Percentiles rank a stretch among this genome's conserved stretches.
phyloP scores from a whole-genome alignment of 2,329 filamentous ascomycete genomes.

The Colletotrichum eleusines region DNA sequence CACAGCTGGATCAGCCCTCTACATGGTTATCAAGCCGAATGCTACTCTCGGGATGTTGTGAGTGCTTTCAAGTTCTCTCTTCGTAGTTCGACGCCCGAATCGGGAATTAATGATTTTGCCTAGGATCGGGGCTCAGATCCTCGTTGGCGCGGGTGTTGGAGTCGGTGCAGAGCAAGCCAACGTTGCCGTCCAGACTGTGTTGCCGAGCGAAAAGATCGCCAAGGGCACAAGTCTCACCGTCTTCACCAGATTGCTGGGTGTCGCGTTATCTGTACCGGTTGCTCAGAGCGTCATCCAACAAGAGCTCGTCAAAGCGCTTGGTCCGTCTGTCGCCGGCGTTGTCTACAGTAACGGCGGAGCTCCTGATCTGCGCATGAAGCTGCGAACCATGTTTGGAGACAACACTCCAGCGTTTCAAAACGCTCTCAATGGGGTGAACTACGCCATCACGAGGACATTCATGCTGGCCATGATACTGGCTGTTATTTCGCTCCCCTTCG shows the following conservation, averaged over 20 bases:
- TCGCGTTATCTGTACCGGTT: conserved; percentile 63
- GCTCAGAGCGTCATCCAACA: conserved; percentile 65
- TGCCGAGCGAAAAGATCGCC: conserved; percentile 57
- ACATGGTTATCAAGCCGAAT: neutral
- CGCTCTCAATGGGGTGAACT: conserved; percentile 63
- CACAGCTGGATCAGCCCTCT: conserved; percentile 17
- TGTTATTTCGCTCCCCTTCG: conserved; percentile 64
- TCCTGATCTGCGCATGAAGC: neutral
- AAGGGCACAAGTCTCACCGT: conserved; percentile 60
- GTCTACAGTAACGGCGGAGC: conserved; percentile 63
- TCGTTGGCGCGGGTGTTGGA: conserved; percentile 58
- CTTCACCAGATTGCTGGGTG: conserved; percentile 58
- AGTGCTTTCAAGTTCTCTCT: neutral
- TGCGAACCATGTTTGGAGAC: conserved; percentile 44
- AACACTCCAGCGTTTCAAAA: conserved; percentile 42
- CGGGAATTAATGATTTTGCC: too few relatives aligned
- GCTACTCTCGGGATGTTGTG: neutral
- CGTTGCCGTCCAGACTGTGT: conserved; percentile 60
- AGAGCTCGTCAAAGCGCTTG: conserved; percentile 55
- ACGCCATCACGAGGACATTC: conserved; percentile 64
- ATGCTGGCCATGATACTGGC: conserved; percentile 65
- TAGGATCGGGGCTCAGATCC: conserved; percentile 53
- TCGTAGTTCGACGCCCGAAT: too few relatives aligned
- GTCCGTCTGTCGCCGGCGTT: conserved; percentile 47
- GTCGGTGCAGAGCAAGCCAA: conserved; percentile 57